These are phyloP conservation scores for Sporothrix protearum DNA, from an alignment of 2,329 filamentous ascomycete genomes.

Conservation along the genomic window DNA sequence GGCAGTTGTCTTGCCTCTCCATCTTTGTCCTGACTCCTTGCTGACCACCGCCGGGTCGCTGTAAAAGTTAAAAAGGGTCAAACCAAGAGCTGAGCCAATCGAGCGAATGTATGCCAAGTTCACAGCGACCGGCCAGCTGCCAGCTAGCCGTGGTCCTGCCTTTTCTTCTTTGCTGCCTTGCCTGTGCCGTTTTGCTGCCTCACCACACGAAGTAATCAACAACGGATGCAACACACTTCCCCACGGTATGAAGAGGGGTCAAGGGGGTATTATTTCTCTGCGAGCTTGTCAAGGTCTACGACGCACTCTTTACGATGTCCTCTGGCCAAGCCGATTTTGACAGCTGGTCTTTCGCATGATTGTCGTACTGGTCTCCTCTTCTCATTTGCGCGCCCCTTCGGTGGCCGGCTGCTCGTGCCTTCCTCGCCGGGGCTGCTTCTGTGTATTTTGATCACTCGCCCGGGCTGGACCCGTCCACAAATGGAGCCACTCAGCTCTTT, in stretches of 20 bases:
- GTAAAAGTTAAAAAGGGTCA: background rate
- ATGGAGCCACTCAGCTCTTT: conserved; percentile 23
- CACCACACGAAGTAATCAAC: background rate
- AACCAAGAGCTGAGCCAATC: too few relatives aligned
- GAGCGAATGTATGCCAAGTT: background rate
- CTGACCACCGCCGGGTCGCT: background rate
- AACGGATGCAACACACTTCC: too few relatives aligned
- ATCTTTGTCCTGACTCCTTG: background rate
- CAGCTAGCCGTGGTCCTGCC: background rate
- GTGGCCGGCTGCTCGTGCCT: conserved; percentile 8
- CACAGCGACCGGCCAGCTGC: background rate
- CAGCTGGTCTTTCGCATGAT: too few relatives aligned
- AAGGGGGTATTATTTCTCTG: too few relatives aligned
- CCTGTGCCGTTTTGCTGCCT: background rate
- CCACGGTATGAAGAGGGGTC: too few relatives aligned
- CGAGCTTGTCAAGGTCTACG: too few relatives aligned
- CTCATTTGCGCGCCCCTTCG: background rate
- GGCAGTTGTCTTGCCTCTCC: background rate
- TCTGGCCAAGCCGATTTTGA: too few relatives aligned
- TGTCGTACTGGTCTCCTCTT: background rate
- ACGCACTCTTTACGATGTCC: too few relatives aligned
- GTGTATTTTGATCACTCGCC: conserved; percentile 19
- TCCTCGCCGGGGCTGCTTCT: background rate
- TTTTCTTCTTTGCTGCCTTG: background rate
- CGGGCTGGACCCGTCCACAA: background rate